Evolutionary conservation across 1,284 basidiomycete genomes (phyloP).

Genomic region (Pascua guehoae): DNA sequence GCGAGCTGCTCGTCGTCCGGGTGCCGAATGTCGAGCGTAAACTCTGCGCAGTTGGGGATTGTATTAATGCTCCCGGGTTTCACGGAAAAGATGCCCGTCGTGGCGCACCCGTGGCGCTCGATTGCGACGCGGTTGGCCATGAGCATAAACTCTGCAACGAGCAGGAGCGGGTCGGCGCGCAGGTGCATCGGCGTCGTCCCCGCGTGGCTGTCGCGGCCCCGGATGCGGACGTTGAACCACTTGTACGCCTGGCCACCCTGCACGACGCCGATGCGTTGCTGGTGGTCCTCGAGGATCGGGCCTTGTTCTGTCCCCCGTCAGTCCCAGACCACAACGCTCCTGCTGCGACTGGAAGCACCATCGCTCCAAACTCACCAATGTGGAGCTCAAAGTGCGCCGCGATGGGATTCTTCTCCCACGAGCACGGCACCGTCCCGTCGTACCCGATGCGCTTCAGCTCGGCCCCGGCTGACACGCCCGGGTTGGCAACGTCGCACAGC

Average conservation of each 20-base stretch:
- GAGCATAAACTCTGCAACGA: constrained; percentile 15
- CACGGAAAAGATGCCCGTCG: constrained; percentile 20
- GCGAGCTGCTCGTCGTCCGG: constrained; percentile 13
- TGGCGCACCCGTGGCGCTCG: constrained; percentile 16
- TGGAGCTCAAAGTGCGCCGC: constrained; percentile 37
- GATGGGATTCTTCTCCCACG: constrained; percentile 18
- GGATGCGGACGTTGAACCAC: constrained; percentile 27
- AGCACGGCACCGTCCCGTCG: constrained; percentile 6
- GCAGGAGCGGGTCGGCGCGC: constrained; percentile 23
- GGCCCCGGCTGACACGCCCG: constrained; percentile 10
- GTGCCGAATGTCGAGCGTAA: constrained; percentile 28
- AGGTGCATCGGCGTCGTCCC: constrained; percentile 28
- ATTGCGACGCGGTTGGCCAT: constrained; percentile 15
- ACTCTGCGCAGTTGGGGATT: constrained; percentile 22
- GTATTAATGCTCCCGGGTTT: constrained; percentile 22
- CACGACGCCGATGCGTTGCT: constrained; percentile 23
- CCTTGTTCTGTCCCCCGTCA: constrained; percentile 21
- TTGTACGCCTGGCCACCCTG: constrained; percentile 29
- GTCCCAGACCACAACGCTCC: not conserved
- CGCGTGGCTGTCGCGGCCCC: constrained; percentile 27
- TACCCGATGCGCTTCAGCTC: constrained; percentile 18
- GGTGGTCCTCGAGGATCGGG: constrained; percentile 23
- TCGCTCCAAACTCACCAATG: constrained; percentile 10
- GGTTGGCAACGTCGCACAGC: constrained; percentile 13
- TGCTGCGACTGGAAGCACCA: not conserved